These are phyloP conservation scores for Colletotrichum musae DNA, from an alignment of 2,329 filamentous ascomycete species.

Conservation along the genomic window DNA sequence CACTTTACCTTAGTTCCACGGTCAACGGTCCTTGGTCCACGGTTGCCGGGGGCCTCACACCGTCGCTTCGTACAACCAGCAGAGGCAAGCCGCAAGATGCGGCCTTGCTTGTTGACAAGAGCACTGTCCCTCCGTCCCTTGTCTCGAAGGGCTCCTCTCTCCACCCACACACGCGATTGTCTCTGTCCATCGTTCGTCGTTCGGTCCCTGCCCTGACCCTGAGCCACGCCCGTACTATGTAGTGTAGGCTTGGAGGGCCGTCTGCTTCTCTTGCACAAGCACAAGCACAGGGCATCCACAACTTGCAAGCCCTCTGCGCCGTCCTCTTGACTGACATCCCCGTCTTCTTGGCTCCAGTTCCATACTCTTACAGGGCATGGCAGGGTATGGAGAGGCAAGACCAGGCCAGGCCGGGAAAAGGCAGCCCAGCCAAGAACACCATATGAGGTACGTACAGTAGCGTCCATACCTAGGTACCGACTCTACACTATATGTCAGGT, in stretches of 20 bases:
- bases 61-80: constrained; percentile 1
- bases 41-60: constrained; percentile 1
- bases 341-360: constrained; percentile 3
- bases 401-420: not conserved
- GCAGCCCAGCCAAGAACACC: no score
- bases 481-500: not conserved
- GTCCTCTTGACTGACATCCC: constrained; percentile 1
- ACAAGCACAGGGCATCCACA: constrained; percentile 5
- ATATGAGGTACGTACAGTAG: not conserved
- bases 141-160: not conserved
- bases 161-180: no score
- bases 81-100: not conserved
- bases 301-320: not conserved
- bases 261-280: constrained; percentile 18
- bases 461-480: no score
- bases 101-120: not conserved
- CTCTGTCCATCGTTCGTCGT: constrained; percentile 11
- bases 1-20: no score
- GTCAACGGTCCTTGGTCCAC: not conserved
- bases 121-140: constrained; percentile 11
- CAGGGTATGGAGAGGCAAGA: constrained; percentile 3
- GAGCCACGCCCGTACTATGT: no score
- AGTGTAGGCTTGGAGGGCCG: no score
- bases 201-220: constrained; percentile 18
- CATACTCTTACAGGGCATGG: constrained; percentile 17